These are phyloP conservation scores for Coemansia biformis DNA, from an alignment of 192 early-diverging fungal genomes.

Conservation along the genomic window DNA sequence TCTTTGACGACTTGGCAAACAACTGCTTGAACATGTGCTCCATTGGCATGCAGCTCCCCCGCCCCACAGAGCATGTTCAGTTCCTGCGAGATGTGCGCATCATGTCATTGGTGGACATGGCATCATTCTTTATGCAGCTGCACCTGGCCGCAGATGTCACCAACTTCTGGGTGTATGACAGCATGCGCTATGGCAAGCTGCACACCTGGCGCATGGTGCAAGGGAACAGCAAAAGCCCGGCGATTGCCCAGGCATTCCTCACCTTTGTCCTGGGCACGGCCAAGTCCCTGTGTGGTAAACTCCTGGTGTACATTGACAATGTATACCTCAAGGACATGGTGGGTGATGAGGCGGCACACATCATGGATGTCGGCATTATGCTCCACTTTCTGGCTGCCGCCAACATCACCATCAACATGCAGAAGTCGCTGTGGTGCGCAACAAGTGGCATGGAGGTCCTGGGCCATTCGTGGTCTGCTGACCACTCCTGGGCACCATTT, in stretches of 20 bases:
- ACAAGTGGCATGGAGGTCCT: conserved; percentile 4
- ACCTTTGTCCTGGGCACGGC: conserved; percentile 2
- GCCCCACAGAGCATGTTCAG: neutral
- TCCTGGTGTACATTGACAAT: conserved; percentile 37
- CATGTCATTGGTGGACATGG: neutral
- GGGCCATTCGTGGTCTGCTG: neutral
- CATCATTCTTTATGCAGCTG: conserved; percentile 2
- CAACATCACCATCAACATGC: conserved; percentile 14
- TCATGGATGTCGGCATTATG: conserved; percentile 7
- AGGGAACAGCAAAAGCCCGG: conserved; percentile 15
- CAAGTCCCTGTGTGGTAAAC: neutral
- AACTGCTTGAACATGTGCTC: conserved; percentile 19
- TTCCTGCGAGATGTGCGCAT: conserved; percentile 3
- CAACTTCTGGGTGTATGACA: conserved; percentile 13
- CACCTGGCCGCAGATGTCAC: neutral
- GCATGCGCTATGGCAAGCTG: neutral
- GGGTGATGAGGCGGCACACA: conserved; percentile 2
- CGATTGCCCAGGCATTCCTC: conserved; percentile 15
- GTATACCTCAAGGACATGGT: conserved; percentile 18
- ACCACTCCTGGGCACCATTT: conserved; percentile 7
- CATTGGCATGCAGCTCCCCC: conserved; percentile 11
- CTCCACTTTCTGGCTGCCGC: neutral
- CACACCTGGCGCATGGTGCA: conserved; percentile 15
- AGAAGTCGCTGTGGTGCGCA: conserved; percentile 8
- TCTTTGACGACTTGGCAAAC: conserved; percentile 16